Evolutionary conservation across 116 monocot species (phyloP), one percentile per base, ranked within the genome.

Genomic region (Trichopus zeylanicus): DNA sequence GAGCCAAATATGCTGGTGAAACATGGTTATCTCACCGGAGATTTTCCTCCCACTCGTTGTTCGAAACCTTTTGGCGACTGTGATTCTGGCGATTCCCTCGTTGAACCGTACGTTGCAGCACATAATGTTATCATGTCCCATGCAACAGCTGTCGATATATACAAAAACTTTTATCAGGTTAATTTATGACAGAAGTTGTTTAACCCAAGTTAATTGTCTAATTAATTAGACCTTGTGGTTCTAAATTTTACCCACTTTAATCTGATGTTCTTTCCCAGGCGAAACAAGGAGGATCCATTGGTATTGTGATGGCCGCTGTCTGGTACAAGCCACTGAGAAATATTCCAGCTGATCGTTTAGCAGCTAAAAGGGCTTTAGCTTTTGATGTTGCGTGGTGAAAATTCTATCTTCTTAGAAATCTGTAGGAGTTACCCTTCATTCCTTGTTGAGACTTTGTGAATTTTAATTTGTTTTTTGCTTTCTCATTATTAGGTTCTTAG

Each of bases 261-360:
- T 72, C 86, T 82, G 5, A 63, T 87, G 25, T 25, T 75, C 13
- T 39, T 19, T 56, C 52, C 10, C 9, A 84, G 80, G 72, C 0
- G 12, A 72, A 76, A 59, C 87, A 87, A 79, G 65, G 73, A 39
- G 87, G 87, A 18, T 68, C 64, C 13, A 87, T 87, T 46, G 87
- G 87, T 7, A 79, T 87, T 38, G 78, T 79, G 27, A 32, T 79
- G 20, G 27, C 67, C 2, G 63, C 54, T 11, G 56, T 63, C 16
- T 78, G 82, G 82, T 76, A 51, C 34, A 79, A 76, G 59, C 82
- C 87, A 22, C 48, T 75, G 22, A 54, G 16, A 7, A 63, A 82
- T 48, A 70, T 18, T 2, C 53, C 66, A 19, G 67, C 4, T 0
- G 79, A 87, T 32, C 6, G 21, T 46, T 29, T 33, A 27, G 83